Percentiles rank a stretch among this genome's conserved stretches.
Evolutionary conservation across 768 basidiomycete species (phyloP).

Genomic region (Roridomyces roridus): DNA sequence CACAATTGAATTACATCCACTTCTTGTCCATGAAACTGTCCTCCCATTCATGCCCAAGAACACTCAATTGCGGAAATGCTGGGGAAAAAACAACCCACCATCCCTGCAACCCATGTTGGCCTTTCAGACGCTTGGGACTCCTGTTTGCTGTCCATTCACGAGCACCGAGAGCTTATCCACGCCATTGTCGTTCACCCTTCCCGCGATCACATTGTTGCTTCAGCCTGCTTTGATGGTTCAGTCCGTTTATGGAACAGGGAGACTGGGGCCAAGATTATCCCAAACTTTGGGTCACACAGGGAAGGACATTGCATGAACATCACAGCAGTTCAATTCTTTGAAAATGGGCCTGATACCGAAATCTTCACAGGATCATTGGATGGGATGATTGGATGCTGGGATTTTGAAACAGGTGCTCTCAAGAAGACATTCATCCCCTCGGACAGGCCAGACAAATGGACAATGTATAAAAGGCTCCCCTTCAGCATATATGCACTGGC

Average conservation of each 20-base stretch:
- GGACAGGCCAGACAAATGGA: too few species aligned
- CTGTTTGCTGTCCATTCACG: background rate
- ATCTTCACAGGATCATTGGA: background rate
- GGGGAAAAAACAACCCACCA: background rate
- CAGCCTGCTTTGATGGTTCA: background rate
- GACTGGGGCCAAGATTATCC: background rate
- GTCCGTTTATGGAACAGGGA: background rate
- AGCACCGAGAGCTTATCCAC: too few species aligned
- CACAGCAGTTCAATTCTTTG: background rate
- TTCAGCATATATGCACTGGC: too few species aligned
- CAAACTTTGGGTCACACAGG: background rate
- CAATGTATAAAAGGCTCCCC: too few species aligned
- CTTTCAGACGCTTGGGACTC: background rate
- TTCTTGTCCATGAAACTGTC: background rate
- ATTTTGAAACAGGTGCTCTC: background rate
- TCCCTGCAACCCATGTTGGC: background rate
- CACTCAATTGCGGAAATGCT: background rate
- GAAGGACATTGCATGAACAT: background rate
- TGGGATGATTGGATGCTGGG: background rate
- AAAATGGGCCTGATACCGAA: background rate
- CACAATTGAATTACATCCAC: background rate
- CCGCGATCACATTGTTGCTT: background rate
- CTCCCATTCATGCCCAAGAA: background rate
- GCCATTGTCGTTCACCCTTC: too few species aligned
- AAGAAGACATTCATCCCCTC: background rate